Base-by-base conservation (phyloP, 768 basidiomycete species). In the Coprinopsis marcescibilis region DNA sequence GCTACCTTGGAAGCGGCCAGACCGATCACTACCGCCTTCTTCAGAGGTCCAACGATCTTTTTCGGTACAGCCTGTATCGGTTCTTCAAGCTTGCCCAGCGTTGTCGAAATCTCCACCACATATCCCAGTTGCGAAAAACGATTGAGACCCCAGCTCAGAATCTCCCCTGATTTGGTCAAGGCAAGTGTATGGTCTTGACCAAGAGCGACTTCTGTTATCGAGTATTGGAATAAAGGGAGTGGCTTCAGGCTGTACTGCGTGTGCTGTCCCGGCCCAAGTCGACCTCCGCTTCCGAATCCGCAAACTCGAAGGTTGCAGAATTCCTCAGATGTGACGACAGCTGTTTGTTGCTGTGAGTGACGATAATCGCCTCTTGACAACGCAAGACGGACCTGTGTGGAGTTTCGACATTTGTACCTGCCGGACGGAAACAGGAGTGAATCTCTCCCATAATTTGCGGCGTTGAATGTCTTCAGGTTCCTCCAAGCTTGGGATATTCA, bases 111-210 rank as follows among this genome's bases (percentile, higher is more conserved):
- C 51, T 97, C 91, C 3, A 95, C 72, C 2, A 78, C 66, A 55
- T 96, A 96, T 10, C 95, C 94, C 3, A 96, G 75, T 58, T 97
- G 94, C 3, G 79, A 70, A 61, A 93, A 95, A 12, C 91, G 78
- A 54, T 94, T 94, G 20, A 90, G 65, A 12, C 91, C 96, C 89
- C 93, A 98, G 19, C 83, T 91, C 30, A 84, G 77, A 2, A 97
- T 79, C 57, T 93, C 89, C 3, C 95, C 93, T 0, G 73, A 60
- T 20, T 70, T 77, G 0, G 92, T 94, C 23, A 98, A 68, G 1
- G 81, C 87, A 23, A 98, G 77, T 0, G 94, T 94, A 60, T 98
- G 96, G 57, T 99, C 96, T 61, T 95, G 95, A 10, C 90, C 94
- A 5, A 93, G 71, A 0, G 92, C 90, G 20, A 97, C 76, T 12